Conservation (phyloP, 208 protist genomes). For the Trypanosoma avium region DNA sequence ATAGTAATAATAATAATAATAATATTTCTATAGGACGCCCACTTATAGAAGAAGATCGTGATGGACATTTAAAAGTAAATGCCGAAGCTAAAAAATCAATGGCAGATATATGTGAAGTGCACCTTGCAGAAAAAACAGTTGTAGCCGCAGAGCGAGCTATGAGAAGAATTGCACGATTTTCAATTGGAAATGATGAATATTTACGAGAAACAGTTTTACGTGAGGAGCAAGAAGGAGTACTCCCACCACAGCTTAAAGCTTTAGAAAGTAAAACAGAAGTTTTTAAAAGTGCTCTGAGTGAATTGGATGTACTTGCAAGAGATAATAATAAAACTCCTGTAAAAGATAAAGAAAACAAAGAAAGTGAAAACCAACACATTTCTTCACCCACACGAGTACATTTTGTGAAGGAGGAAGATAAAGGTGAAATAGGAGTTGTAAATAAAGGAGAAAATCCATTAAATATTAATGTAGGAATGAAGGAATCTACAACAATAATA, state of each 20-base stretch:
- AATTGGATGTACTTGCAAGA: too few relatives aligned
- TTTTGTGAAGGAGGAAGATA: too few relatives aligned
- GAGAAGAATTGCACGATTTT: conserved; percentile 3
- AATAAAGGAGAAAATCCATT: too few relatives aligned
- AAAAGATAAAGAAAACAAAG: too few relatives aligned
- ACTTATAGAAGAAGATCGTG: conserved; percentile 25
- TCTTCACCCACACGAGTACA: too few relatives aligned
- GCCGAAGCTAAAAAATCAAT: conserved; percentile 4
- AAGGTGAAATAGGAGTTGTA: too few relatives aligned
- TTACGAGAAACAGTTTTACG: conserved; percentile 11
- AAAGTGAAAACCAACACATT: too few relatives aligned
- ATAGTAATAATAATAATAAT: too few relatives aligned
- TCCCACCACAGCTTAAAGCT: neutral
- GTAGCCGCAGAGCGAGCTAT: conserved; percentile 24
- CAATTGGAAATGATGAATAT: conserved; percentile 10
- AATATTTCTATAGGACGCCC: neutral
- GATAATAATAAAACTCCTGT: too few relatives aligned
- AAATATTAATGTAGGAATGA: too few relatives aligned
- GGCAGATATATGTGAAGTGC: conserved; percentile 9
- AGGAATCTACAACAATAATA: neutral
- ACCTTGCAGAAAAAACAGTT: conserved; percentile 20
- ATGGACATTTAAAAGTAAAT: conserved; percentile 20
- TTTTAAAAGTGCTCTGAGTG: neutral
- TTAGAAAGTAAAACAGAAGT: neutral
- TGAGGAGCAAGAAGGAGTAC: neutral